Evolutionary conservation across 116 monocot species (phyloP), one percentile per base, ranked within the genome.

Genomic region (Cymodocea nodosa): DNA sequence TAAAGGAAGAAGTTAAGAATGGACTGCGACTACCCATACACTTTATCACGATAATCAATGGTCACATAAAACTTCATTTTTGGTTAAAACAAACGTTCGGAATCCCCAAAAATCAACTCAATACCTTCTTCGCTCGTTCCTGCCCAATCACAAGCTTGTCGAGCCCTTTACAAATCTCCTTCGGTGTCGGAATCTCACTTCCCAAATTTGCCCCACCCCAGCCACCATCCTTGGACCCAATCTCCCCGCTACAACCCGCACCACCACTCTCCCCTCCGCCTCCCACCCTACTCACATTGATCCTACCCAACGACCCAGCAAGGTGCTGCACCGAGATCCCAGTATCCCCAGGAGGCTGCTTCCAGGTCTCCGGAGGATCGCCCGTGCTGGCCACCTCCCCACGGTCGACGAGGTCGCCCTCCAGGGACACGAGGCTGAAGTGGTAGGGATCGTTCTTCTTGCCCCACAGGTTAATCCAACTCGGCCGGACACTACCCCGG

Each of bases 61-160:
- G 30, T 30, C 30, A 30, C 3, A 30, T 30, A 30, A 30, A 30
- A 30, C 30, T 30, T 3, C 30, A 30, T 30, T 30, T 30, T 30
- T 30, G 30, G 30, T 30, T 3, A 30, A 62, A 40, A 59, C 59
- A 59, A 23, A 22, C 12, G 25, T 56, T 56, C 18, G 2, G 0
- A 10, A 65, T 51, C 65, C 50, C 51, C 17, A 64, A 64, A 23
- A 9, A 12, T 17, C n/a, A 0, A 37, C 39, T 23, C 8, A 34
- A 56, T 70, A 87, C 91, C 91, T 87, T 93, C 76, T 93, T 93
- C 6, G 85, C 88, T 0, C 81, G 70, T 69, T 87, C 79, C 68
- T 93, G 92, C n/a, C 88, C 88, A 48, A 93, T 81, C 36, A 93
- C 85, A 69, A 82, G 88, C 71, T 83, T 93, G 72, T 93, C 92